Conservation (phyloP, 202 grass and related monocot species). For the Musa balbisiana region DNA sequence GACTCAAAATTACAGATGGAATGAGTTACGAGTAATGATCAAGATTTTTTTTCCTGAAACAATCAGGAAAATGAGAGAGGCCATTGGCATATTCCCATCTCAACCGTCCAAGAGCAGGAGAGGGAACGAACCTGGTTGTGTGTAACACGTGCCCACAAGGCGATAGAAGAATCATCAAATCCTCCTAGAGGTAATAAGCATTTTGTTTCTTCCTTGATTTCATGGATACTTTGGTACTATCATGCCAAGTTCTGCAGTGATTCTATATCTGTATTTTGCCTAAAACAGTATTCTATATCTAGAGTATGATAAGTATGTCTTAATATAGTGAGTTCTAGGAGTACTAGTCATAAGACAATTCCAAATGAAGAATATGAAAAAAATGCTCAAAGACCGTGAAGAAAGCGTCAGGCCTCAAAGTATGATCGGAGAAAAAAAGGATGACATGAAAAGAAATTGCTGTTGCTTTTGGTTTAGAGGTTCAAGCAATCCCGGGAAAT, state of each 20-base stretch:
- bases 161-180: constrained; percentile 4
- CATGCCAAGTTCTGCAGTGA: background rate
- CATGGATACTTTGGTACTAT: background rate
- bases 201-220: background rate
- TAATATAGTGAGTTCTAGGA: too few species aligned
- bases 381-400: too few species aligned
- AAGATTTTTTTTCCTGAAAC: constrained; percentile 19
- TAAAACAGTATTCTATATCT: too few species aligned
- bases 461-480: background rate
- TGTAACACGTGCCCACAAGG: constrained; percentile 15
- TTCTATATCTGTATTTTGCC: too few species aligned
- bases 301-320: too few species aligned
- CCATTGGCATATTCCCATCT: constrained; percentile 58
- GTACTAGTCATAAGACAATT: too few species aligned
- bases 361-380: too few species aligned
- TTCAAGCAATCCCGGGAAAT: background rate
- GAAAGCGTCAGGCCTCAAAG: too few species aligned
- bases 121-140: constrained; percentile 44
- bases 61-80: constrained; percentile 50
- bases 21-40: background rate
- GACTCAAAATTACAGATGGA: background rate
- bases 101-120: constrained; percentile 27
- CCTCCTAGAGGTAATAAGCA: background rate
- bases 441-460: background rate
- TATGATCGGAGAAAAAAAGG: background rate